Conservation (phyloP, 106 monocot species). For the Acorus calamus region DNA sequence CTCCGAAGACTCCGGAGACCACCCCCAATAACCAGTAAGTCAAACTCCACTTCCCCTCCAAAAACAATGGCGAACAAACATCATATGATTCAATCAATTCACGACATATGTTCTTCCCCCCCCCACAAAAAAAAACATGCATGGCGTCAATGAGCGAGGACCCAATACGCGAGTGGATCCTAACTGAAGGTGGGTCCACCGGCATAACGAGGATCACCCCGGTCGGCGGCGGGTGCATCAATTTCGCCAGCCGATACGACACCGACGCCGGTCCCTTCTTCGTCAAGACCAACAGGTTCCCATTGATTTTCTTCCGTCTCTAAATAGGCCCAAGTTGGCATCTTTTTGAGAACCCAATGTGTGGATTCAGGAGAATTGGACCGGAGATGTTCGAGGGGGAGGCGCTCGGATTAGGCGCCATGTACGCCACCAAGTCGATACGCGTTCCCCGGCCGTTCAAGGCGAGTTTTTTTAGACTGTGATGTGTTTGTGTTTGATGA, state of each 20-base stretch:
- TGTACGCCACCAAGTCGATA: slow-evolving; percentile 78
- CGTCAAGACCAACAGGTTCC: slow-evolving; percentile 79
- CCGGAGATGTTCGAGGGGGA: slow-evolving; percentile 94
- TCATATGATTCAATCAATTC: too few species aligned
- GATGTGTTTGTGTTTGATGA: background rate
- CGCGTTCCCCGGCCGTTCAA: slow-evolving; percentile 89
- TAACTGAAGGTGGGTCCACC: slow-evolving; percentile 78
- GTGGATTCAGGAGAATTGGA: slow-evolving; percentile 49
- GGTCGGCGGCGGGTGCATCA: slow-evolving; percentile 91
- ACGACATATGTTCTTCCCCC: too few species aligned
- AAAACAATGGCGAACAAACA: too few species aligned
- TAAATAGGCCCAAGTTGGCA: too few species aligned
- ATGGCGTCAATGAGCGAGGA: slow-evolving; percentile 57
- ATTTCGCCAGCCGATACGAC: slow-evolving; percentile 66
- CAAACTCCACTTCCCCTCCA: too few species aligned
- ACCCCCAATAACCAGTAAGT: too few species aligned
- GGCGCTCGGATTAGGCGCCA: slow-evolving; percentile 65
- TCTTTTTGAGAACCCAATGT: too few species aligned
- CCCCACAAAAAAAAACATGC: too few species aligned
- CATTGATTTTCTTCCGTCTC: too few species aligned
- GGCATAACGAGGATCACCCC: slow-evolving; percentile 53
- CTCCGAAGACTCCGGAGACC: too few species aligned
- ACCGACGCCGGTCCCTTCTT: slow-evolving; percentile 82
- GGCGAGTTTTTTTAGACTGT: slow-evolving; percentile 16
- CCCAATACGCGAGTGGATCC: slow-evolving; percentile 83